phyloP scores from a whole-genome alignment of 1,284 basidiomycete genomes.

The Schizophyllum commune region DNA sequence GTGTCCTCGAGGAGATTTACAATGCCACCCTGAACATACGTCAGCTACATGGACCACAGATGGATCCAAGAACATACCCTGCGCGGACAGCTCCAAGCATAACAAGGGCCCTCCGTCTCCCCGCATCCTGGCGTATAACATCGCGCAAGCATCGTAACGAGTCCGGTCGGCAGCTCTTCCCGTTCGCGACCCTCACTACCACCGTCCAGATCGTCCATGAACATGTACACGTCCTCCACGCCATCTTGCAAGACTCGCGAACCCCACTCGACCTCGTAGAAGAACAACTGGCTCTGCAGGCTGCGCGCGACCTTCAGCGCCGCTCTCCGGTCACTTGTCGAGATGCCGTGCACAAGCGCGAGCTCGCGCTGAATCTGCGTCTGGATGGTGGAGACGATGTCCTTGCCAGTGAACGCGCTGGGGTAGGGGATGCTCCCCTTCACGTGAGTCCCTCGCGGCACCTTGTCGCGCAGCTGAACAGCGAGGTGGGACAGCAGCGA shows the following conservation, averaged over 20 bases:
- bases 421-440: constrained; percentile 88
- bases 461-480: constrained; percentile 79
- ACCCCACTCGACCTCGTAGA: constrained; percentile 97
- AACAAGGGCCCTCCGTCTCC: constrained; percentile 45
- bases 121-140: constrained; percentile 83
- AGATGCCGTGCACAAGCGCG: constrained; percentile 59
- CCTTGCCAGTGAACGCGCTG: constrained; percentile 86
- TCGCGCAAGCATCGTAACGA: constrained; percentile 71
- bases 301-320: constrained; percentile 85
- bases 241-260: constrained; percentile 79
- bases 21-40: constrained; percentile 2
- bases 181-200: constrained; percentile 27
- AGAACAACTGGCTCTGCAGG: constrained; percentile 89
- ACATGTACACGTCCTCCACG: constrained; percentile 94
- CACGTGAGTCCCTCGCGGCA: constrained; percentile 80
- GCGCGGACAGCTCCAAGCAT: constrained; percentile 68
- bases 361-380: constrained; percentile 69
- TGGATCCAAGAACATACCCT: constrained; percentile 33
- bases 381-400: constrained; percentile 84
- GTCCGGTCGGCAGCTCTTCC: constrained; percentile 81
- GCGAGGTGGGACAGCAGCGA: constrained; percentile 84
- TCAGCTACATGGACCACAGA: neutral
- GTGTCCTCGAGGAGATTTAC: neutral
- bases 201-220: constrained; percentile 77
- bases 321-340: constrained; percentile 66